Evolutionary conservation across 306 rosid species (phyloP), one percentile per base, ranked within the genome.

Genomic region (Pterocarpus santalinus): DNA sequence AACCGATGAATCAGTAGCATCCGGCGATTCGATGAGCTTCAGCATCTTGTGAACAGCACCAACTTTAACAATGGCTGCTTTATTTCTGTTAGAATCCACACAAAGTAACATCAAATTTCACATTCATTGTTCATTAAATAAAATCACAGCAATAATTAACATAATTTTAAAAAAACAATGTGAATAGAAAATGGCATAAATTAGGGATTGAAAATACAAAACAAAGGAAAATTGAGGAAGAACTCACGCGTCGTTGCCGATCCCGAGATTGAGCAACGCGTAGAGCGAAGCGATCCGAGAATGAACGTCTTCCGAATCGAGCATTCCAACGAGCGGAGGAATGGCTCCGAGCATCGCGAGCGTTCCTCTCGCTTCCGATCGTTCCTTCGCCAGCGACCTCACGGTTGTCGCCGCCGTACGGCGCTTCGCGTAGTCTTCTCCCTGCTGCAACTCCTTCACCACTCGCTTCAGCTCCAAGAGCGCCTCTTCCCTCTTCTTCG

Each of bases 1-100:
- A 38, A 92, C 92, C 3, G 88, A 90, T 35, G 88, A 85, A 83
- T 90, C 86, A 12, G 76, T 80, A 30, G 85, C 65, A 4, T 52
- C 76, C 34, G 90, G 81, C 5, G 91, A 90, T 69, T 88, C 98
- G 62, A 90, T 85, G 28, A 96, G 92, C 89, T 78, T 88, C 51
- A 96, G 89, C 98, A 96, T 92, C 79, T 96, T 93, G 85, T 93
- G 97, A 67, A 96, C 92, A 43, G 91, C 90, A 7, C 99, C 99
- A 49, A 95, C 85, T 86, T 96, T 91, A 13, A 92, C 97, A 78
- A 93, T 92, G 62, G 97, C 97, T 39, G 94, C 94, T 85, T 92
- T 96, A 65, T 93, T 96, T 88, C 99, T 96, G 91, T 66, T 46
- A 72, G 56, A 38, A 9, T 49, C 62, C 69, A 73, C 80, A 47